Evolutionary conservation across 192 early-diverging fungal species (phyloP), one percentile per base, ranked within the genome.

Genomic region (Nowakowskiella sp.): DNA sequence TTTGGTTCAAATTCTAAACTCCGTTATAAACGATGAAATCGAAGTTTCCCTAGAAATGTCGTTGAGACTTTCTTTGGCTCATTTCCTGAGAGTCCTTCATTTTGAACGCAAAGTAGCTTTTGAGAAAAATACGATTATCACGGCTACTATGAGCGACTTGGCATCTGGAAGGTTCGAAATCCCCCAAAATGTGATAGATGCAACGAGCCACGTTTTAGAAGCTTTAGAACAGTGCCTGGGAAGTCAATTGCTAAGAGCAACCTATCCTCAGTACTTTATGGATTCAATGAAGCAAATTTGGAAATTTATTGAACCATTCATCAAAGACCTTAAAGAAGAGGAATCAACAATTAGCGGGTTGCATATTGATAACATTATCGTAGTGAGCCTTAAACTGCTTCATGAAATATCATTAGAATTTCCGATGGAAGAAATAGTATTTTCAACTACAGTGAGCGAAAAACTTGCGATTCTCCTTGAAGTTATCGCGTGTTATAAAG

Each of bases 21-120:
- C n/a, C n/a, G n/a, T n/a, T n/a, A n/a, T n/a, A n/a, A n/a, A n/a
- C n/a, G n/a, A n/a, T n/a, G n/a, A n/a, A n/a, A n/a, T n/a, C n/a
- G n/a, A n/a, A n/a, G n/a, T n/a, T n/a, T n/a, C n/a, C n/a, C n/a
- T n/a, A 19, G 70, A 72, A 48, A 27, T 72, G 26, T 47, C 49
- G 7, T 31, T 72, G 2, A 33, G 65, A 26, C 44, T 60, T 0
- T 51, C 61, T 16, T 30, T 60, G 4, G 58, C 65, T 30, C 57
- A 64, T 29, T 72, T 72, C 36, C 58, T 58, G 13, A 68, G 62
- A 28, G 51, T 72, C 3, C 36, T 53, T 28, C 62, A 65, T 31
- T 25, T 62, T 3, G 70, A 67, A 42, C 49, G 70, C 0, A 64
- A 61, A 53, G 65, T 72, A 2, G 34, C 53, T 7, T 72, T 72